These are phyloP conservation scores for Tetrapisispora namnaoensis DNA, from an alignment of 805 yeast species.

Conservation along the genomic window DNA sequence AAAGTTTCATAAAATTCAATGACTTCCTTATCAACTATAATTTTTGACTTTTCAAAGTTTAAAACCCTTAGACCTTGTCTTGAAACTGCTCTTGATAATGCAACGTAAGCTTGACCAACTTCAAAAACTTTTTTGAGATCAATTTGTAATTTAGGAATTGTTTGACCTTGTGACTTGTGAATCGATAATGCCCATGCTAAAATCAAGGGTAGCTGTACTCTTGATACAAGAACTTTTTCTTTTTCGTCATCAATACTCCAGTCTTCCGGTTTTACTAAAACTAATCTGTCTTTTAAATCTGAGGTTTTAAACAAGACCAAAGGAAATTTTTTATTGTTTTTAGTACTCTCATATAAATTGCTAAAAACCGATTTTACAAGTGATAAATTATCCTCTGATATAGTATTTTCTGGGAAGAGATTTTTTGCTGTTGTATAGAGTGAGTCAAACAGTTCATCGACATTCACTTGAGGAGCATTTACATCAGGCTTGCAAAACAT, in stretches of 20 bases:
- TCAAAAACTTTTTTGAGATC: constrained; percentile 73
- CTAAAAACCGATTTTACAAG: constrained; percentile 35
- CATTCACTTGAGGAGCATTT: constrained; percentile 2
- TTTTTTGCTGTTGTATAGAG: constrained; percentile 26
- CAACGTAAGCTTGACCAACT: constrained; percentile 93
- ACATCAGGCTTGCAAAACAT: constrained; percentile 11
- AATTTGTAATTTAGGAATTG: constrained; percentile 64
- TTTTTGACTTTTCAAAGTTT: constrained; percentile 56
- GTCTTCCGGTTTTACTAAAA: constrained; percentile 68
- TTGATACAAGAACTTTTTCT: constrained; percentile 54
- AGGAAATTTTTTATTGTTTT: constrained; percentile 45
- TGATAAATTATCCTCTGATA: constrained; percentile 34
- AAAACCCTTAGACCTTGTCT: constrained; percentile 74
- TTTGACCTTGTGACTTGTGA: constrained; percentile 94
- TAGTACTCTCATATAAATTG: constrained; percentile 35
- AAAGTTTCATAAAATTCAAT: constrained; percentile 55
- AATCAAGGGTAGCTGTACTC: constrained; percentile 78
- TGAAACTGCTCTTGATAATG: constrained; percentile 79
- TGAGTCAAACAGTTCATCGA: constrained; percentile 41
- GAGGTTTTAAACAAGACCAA: constrained; percentile 65
- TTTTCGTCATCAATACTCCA: constrained; percentile 74
- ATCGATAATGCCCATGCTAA: constrained; percentile 94
- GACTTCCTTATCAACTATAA: constrained; percentile 66
- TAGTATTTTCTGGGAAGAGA: constrained; percentile 28
- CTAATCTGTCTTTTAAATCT: constrained; percentile 61